Percentiles rank a stretch among this genome's conserved stretches.
Conservation (phyloP, 2,329 filamentous ascomycete species). For the Aureobasidium zeae region DNA sequence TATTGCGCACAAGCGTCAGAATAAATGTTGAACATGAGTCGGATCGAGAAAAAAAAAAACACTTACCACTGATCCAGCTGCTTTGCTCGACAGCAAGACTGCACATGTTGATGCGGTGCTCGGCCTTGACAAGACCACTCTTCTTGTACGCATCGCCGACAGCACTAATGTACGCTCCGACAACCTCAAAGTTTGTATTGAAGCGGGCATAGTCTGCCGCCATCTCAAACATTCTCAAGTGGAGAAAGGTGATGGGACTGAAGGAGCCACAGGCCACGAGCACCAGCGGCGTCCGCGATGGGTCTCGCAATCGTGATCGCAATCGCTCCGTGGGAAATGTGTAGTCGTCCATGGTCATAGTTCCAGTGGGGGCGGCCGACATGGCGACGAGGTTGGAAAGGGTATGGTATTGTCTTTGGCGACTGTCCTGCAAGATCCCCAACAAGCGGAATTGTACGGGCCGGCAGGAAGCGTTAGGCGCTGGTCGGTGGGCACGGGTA, state of each 20-base stretch:
- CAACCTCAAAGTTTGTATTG: constrained; percentile 69
- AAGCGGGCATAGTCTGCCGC: constrained; percentile 69
- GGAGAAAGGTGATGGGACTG: constrained; percentile 48
- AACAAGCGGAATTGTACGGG: not conserved
- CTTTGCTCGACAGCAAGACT: constrained; percentile 68
- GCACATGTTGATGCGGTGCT: constrained; percentile 78
- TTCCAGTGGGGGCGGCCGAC: constrained; percentile 11
- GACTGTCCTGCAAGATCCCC: not conserved
- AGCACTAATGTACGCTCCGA: constrained; percentile 78
- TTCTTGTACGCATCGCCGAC: constrained; percentile 72
- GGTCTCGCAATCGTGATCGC: constrained; percentile 46
- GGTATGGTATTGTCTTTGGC: constrained; percentile 10
- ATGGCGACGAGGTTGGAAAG: constrained; percentile 14
- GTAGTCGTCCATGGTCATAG: constrained; percentile 41
- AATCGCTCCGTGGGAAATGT: constrained; percentile 54
- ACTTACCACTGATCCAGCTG: constrained; percentile 56
- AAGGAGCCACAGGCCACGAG: constrained; percentile 58
- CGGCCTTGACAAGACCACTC: constrained; percentile 62
- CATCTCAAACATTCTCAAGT: constrained; percentile 83
- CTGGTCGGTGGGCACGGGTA: too few species aligned
- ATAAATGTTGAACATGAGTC: not conserved
- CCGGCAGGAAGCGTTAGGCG: too few species aligned
- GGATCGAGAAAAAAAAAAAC: not conserved
- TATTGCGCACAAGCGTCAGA: constrained; percentile 24
- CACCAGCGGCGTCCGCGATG: constrained; percentile 52